A percentile compares a stretch with the other conserved stretches of the same genome.
phyloP scores from a whole-genome alignment of 1,284 basidiomycete species.

The Ustilago nuda region DNA sequence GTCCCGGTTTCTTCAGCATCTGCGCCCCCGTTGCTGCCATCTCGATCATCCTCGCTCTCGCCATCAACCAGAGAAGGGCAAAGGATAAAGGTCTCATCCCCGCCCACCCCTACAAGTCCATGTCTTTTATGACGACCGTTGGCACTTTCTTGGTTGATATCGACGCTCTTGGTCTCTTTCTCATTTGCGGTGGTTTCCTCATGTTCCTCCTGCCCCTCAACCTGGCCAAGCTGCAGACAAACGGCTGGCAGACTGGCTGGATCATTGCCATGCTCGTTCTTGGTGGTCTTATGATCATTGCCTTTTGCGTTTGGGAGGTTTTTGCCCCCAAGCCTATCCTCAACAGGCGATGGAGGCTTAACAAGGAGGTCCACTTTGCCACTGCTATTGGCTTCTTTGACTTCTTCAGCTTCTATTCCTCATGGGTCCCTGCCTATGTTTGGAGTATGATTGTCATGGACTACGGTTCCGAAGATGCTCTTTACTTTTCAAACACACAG shows the following conservation, averaged over 20 bases:
- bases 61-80: slow-evolving; percentile 58
- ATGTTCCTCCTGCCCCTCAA: slow-evolving; percentile 63
- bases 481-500: slow-evolving; percentile 65
- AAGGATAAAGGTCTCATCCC: slow-evolving; percentile 54
- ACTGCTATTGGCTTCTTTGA: slow-evolving; percentile 66
- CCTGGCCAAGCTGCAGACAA: slow-evolving; percentile 42
- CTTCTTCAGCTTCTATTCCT: slow-evolving; percentile 63
- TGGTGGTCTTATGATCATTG: slow-evolving; percentile 57
- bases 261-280: slow-evolving; percentile 66
- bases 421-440: slow-evolving; percentile 58
- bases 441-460: slow-evolving; percentile 52
- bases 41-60: slow-evolving; percentile 60
- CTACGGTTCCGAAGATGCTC: slow-evolving; percentile 37
- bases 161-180: slow-evolving; percentile 63
- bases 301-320: slow-evolving; percentile 56
- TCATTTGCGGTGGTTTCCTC: slow-evolving; percentile 63
- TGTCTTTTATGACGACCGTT: slow-evolving; percentile 25
- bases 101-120: slow-evolving; percentile 55
- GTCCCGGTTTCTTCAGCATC: slow-evolving; percentile 66
- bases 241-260: slow-evolving; percentile 59
- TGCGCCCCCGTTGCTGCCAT: slow-evolving; percentile 60
- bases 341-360: slow-evolving; percentile 59
- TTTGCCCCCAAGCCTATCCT: slow-evolving; percentile 63
- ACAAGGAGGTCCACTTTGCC: slow-evolving; percentile 64
- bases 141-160: slow-evolving; percentile 53